Evolutionary conservation across 2,329 filamentous ascomycete species (phyloP).

Genomic region (Aureobasidium sp.): DNA sequence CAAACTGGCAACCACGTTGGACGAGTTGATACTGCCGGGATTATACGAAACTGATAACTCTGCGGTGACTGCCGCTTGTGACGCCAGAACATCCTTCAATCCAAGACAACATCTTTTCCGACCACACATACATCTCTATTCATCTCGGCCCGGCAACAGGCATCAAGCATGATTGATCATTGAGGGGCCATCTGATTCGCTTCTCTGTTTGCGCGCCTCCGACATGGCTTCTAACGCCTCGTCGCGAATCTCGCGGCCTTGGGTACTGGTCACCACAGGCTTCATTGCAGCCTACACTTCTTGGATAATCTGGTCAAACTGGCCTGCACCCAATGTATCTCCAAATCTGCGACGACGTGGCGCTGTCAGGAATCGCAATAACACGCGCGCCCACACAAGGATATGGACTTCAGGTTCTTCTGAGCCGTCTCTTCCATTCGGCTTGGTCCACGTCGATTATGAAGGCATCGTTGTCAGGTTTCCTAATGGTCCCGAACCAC

Average conservation of each 20-base stretch:
- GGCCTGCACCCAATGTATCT: conserved; percentile 23
- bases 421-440: conserved; percentile 3
- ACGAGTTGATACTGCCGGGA: neutral
- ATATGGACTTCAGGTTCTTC: neutral
- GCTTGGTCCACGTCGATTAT: neutral
- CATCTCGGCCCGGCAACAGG: neutral
- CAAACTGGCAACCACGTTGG: neutral
- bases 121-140: neutral
- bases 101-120: neutral
- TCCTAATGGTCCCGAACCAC: conserved; percentile 6
- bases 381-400: neutral
- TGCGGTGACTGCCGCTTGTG: neutral
- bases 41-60: no score
- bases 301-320: conserved; percentile 49
- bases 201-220: neutral
- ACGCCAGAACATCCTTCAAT: neutral
- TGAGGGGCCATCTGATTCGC: neutral
- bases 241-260: conserved; percentile 30
- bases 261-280: conserved; percentile 49
- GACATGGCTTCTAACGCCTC: conserved; percentile 5
- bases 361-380: conserved; percentile 47
- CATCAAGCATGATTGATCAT: conserved; percentile 10
- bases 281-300: conserved; percentile 49
- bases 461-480: conserved; percentile 9
- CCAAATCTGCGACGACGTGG: conserved; percentile 54